Evolutionary conservation across 169 alveolate genomes (phyloP).

Genomic region (Plasmodium coatneyi): DNA sequence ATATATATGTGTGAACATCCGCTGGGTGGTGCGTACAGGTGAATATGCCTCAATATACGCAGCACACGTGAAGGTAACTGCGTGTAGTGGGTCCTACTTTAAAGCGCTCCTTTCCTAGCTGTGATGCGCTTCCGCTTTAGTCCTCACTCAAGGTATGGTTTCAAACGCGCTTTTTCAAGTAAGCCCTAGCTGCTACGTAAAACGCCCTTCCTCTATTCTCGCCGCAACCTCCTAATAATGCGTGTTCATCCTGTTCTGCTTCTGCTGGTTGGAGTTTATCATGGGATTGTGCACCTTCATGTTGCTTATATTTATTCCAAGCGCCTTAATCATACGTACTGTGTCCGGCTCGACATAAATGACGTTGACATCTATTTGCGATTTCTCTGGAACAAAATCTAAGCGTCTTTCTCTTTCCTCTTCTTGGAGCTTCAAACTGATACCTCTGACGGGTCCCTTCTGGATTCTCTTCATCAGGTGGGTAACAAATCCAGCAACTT

Average conservation of each 20-base stretch:
- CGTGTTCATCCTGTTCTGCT: slow-evolving; percentile 66
- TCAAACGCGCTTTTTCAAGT: background rate
- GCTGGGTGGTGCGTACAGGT: background rate
- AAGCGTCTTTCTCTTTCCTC: slow-evolving; percentile 99
- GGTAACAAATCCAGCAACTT: slow-evolving; percentile 98
- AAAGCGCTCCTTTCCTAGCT: background rate
- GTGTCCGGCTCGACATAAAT: slow-evolving; percentile 92
- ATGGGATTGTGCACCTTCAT: slow-evolving; percentile 79
- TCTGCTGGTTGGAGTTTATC: slow-evolving; percentile 66
- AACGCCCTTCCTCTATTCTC: background rate
- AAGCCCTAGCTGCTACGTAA: background rate
- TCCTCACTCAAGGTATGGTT: background rate
- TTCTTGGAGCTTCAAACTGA: slow-evolving; percentile 99
- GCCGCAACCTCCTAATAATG: slow-evolving; percentile 10
- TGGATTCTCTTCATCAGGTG: slow-evolving; percentile 95
- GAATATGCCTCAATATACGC: background rate
- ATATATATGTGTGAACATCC: background rate
- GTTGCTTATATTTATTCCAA: slow-evolving; percentile 87
- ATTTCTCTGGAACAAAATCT: slow-evolving; percentile 97
- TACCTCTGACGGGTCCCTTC: slow-evolving; percentile 99
- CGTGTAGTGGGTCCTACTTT: background rate
- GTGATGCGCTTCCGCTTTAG: background rate
- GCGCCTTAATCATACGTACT: slow-evolving; percentile 89
- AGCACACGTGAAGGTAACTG: background rate
- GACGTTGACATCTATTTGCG: slow-evolving; percentile 92